Evolutionary conservation across 768 basidiomycete species (phyloP).

Genomic region (Tephrocybe sp.): DNA sequence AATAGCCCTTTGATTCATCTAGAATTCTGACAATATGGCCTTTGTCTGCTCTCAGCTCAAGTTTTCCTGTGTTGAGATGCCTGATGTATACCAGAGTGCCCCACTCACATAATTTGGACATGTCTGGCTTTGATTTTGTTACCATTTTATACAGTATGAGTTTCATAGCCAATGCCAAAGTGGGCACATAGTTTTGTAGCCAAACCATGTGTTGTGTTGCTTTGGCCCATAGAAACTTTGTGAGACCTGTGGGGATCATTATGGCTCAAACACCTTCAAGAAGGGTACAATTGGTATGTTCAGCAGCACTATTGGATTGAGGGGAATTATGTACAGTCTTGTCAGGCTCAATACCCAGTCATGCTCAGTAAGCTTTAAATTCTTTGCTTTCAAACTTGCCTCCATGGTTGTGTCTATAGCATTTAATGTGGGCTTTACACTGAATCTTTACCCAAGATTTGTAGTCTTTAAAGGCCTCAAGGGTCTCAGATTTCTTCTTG

Average conservation of each 20-base stretch:
- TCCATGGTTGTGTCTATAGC: conserved; percentile 22
- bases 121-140: conserved; percentile 5
- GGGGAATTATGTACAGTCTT: conserved; percentile 34
- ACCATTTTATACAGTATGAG: conserved; percentile 5
- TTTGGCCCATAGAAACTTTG: conserved; percentile 9
- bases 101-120: background rate
- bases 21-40: conserved; percentile 13
- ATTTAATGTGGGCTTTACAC: conserved; percentile 9
- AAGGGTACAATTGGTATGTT: conserved; percentile 2
- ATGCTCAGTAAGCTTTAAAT: conserved; percentile 20
- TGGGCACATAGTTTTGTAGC: background rate
- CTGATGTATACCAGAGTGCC: conserved; percentile 15
- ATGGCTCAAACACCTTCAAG: conserved; percentile 3
- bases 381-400: conserved; percentile 23
- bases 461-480: conserved; percentile 20
- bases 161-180: too few relatives aligned
- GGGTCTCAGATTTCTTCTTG: conserved; percentile 15
- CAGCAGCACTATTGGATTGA: conserved; percentile 15
- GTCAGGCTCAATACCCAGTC: conserved; percentile 26
- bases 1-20: conserved; percentile 27
- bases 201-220: conserved; percentile 4
- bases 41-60: conserved; percentile 3
- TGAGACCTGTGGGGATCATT: conserved; percentile 1
- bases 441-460: conserved; percentile 25
- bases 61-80: conserved; percentile 2